Base-by-base conservation (phyloP, 768 basidiomycete genomes). In the Calvatia gigantea region DNA sequence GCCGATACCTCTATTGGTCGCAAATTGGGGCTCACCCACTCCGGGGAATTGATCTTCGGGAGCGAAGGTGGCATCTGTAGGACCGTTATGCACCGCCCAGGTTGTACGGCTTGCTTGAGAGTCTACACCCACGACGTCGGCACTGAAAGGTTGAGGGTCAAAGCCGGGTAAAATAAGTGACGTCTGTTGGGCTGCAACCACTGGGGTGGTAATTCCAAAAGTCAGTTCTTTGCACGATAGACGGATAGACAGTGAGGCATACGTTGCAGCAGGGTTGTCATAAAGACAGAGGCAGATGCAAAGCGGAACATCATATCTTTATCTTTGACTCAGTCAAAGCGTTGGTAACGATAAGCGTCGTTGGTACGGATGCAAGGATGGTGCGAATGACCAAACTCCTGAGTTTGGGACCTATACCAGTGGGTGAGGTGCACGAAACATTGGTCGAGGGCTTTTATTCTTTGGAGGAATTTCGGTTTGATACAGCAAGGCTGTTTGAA, bases 111-210 rank as follows among this genome's bases (percentile, higher is more conserved):
- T 64, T 3, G 32, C 12, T 56, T 64, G 51, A 19, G 51, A 56
- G 37, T 65, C 66, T 19, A 66, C 59, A 25, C 67, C 67, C 12
- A 64, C 48, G 29, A 67, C 61, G 49, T 69, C 64, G 3, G 65
- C 66, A 19, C 62, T 69, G n/a, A 69, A 45, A n/a, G 67, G 67
- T 41, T 66, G 65, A 25, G 66, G 59, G 49, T 69, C 67, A 50
- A 64, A 63, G 5, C 64, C 63, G 15, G 67, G 67, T 28, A 68
- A 57, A 46, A 58, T 65, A 23, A 68, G 58, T 11, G 65, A 68
- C 11, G 45, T 43, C 43, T 64, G 64, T 39, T 68, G 67, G 19
- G 60, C 65, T 29, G 56, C 45, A 41, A 54, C 65, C 62, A 49
- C 59, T 62, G 41, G 17, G 19, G 6, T 9, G 41, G 11, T 9